These are phyloP conservation scores for Leishmania arabica DNA, from an alignment of 208 protist species.

Conservation along the genomic window DNA sequence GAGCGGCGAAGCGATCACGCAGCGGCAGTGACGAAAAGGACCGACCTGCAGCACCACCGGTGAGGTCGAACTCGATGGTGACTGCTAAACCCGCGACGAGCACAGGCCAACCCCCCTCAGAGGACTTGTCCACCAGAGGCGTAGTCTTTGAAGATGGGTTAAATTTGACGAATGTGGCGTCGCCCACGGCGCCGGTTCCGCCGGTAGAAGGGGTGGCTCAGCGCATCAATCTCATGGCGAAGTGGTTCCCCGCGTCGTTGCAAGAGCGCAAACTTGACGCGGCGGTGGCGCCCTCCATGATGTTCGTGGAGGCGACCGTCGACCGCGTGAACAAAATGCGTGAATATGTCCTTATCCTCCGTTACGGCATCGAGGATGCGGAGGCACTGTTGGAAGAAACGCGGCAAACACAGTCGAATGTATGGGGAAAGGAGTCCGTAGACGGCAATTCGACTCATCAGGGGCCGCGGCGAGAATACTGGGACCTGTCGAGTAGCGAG, in stretches of 20 bases:
- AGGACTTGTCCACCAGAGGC: not conserved
- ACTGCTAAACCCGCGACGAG: not conserved
- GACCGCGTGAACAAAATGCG: slow-evolving; percentile 52
- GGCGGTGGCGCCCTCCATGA: slow-evolving; percentile 40
- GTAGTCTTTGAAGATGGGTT: not conserved
- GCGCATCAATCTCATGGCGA: slow-evolving; percentile 55
- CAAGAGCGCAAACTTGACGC: slow-evolving; percentile 63
- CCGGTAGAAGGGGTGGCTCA: slow-evolving; percentile 23
- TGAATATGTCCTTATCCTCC: slow-evolving; percentile 63
- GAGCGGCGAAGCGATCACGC: slow-evolving; percentile 11
- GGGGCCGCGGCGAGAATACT: slow-evolving; percentile 1
- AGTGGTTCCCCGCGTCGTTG: slow-evolving; percentile 76
- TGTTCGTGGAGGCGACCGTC: slow-evolving; percentile 50
- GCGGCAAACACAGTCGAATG: not conserved
- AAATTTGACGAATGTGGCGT: slow-evolving; percentile 19
- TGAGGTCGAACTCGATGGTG: not conserved
- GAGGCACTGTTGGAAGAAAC: slow-evolving; percentile 35
- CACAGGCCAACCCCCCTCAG: not conserved
- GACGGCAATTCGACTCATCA: not conserved
- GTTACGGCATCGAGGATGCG: slow-evolving; percentile 68
- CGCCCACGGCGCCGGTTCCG: slow-evolving; percentile 19
- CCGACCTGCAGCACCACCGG: not conserved
- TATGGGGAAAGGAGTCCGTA: not conserved
- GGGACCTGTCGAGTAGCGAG: slow-evolving; percentile 7
- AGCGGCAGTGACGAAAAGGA: slow-evolving; percentile 18